Evolutionary conservation across 768 basidiomycete species (phyloP), one percentile per base, ranked within the genome.

Genomic region (Termitomyces sp.): DNA sequence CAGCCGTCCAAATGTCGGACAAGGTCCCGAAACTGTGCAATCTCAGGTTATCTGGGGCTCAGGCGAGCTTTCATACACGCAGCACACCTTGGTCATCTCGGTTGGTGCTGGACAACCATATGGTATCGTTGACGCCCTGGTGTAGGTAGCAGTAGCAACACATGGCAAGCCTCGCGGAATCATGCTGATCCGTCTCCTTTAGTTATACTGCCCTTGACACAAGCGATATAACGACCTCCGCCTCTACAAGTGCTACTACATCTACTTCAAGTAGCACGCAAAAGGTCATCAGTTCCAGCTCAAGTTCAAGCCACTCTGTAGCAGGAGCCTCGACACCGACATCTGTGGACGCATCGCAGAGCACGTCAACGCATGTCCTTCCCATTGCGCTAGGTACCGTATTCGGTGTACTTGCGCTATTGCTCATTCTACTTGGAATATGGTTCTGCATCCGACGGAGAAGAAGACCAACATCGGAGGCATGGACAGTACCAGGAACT

Each of bases 21-120:
- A 64, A 47, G 74, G 74, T 3, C 61, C 70, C 15, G 76, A 76
- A 57, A 74, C 74, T 19, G 72, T 73, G 21, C 65, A 64, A 54
- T 73, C 68, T 30, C 54, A 58, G 7, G 72, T 71, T 8, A 69
- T 75, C 2, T 77, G 76, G 76, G 63, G 67, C 37, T 67, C 68
- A 15, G 65, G 58, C 14, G 67, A 65, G 3, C 60, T 77, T 38
- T 48, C 57, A 15, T 69, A 75, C 44, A 65, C 64, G 10, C 60
- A 59, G 34, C 76, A 77, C 58, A 73, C 63, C 2, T 64, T 77
- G 24, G 60, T 66, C 24, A 66, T 77, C 34, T 75, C 71, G 10
- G 70, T 74, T n/a, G 72, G 71, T 7, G 54, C 58, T 3, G 70
- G 69, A 9, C 68, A 75, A 55, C 58, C 65, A 17, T 75, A 66